Evolutionary conservation across 768 basidiomycete genomes (phyloP).

Genomic region (Candolleomyces eurysporus): DNA sequence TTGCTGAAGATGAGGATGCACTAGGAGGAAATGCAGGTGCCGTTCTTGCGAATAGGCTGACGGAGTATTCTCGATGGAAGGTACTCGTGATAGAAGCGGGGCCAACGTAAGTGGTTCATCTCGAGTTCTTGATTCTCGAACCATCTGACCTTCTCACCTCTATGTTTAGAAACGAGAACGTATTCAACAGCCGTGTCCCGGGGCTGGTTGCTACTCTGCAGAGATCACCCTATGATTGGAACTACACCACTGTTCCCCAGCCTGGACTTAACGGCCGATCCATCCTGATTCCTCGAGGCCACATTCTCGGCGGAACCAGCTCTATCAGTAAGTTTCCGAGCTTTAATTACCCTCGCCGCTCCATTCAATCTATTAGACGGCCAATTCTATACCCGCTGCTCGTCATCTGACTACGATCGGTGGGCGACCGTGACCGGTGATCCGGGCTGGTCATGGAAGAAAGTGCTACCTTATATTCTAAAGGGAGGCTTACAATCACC

Average conservation of each 20-base stretch:
- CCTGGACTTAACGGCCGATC: conserved; percentile 21
- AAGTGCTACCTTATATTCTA: conserved; percentile 5
- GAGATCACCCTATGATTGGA: conserved; percentile 28
- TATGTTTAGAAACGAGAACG: conserved; percentile 17
- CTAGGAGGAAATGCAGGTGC: conserved; percentile 13
- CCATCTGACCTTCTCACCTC: background rate
- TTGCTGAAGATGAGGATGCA: background rate
- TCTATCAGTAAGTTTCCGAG: conserved; percentile 24
- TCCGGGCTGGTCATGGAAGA: conserved; percentile 10
- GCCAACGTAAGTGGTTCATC: conserved; percentile 6
- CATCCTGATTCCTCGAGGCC: conserved; percentile 24
- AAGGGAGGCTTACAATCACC: background rate
- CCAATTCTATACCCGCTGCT: conserved; percentile 12
- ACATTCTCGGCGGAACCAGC: conserved; percentile 29
- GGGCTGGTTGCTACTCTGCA: conserved; percentile 14
- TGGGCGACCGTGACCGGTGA: conserved; percentile 8
- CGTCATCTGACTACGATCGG: conserved; percentile 13
- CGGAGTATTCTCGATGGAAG: conserved; percentile 9
- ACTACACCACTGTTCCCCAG: conserved; percentile 31
- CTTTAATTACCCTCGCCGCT: background rate
- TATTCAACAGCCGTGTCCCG: conserved; percentile 17
- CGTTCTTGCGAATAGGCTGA: conserved; percentile 9
- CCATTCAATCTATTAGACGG: conserved; percentile 2
- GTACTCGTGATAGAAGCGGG: conserved; percentile 14
- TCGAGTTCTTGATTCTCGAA: background rate